These are phyloP conservation scores for Metrosideros polymorpha DNA, from an alignment of 441 rosid genomes.

Conservation along the genomic window DNA sequence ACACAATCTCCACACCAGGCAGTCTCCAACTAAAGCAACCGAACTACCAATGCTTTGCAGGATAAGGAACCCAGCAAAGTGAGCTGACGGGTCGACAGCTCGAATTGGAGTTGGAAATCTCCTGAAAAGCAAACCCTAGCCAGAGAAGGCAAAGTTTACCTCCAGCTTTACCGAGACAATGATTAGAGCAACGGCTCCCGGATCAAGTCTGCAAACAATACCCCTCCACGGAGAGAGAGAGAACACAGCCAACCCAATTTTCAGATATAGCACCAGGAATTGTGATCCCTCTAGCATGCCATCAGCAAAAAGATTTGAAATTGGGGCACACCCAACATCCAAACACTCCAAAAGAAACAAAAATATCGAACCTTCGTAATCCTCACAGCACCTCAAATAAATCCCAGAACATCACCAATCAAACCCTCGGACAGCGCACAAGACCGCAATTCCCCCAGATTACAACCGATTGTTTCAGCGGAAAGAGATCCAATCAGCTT, in stretches of 20 bases:
- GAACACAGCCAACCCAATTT: background rate
- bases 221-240: background rate
- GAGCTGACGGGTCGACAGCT: background rate
- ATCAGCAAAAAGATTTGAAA: background rate
- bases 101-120: background rate
- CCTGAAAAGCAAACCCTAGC: background rate
- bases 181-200: background rate
- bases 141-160: background rate
- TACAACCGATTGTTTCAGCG: background rate
- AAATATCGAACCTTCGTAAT: background rate
- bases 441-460: background rate
- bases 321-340: background rate
- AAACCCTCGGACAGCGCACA: background rate
- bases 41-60: background rate
- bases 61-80: background rate
- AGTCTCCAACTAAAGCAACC: conserved; percentile 3
- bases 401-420: background rate
- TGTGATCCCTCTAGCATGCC: background rate
- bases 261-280: background rate
- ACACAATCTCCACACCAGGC: conserved; percentile 20
- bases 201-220: background rate
- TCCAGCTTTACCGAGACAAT: background rate
- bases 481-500: background rate
- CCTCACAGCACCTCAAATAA: background rate
- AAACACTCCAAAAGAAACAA: background rate